Percentiles rank a stretch among this genome's conserved stretches.
These are phyloP conservation scores for Adenanthera pavonina DNA, from an alignment of 306 rosid genomes.

Conservation along the genomic window DNA sequence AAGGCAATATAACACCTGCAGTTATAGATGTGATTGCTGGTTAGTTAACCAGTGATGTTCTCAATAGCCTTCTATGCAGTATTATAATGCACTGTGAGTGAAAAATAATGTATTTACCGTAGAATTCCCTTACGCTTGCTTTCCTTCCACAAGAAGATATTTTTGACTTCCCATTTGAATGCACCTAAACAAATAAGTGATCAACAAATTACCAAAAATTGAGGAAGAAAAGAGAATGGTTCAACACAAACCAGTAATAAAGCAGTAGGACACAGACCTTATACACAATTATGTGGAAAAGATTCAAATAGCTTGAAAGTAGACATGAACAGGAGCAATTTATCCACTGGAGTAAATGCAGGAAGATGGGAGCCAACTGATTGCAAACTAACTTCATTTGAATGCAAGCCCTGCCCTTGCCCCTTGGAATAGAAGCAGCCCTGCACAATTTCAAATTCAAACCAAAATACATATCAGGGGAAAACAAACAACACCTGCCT, in stretches of 20 bases:
- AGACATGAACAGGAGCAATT: conserved; percentile 67
- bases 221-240: conserved; percentile 2
- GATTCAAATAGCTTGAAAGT: conserved; percentile 57
- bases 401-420: conserved; percentile 59
- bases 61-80: background rate
- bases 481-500: background rate
- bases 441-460: conserved; percentile 52
- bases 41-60: background rate
- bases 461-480: background rate
- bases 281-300: conserved; percentile 61
- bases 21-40: conserved; percentile 33
- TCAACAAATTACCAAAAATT: conserved; percentile 19
- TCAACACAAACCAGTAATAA: conserved; percentile 1
- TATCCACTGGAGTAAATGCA: conserved; percentile 67
- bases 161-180: conserved; percentile 51
- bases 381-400: conserved; percentile 73
- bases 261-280: conserved; percentile 54
- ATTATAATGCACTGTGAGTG: conserved; percentile 3
- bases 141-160: conserved; percentile 61
- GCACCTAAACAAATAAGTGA: conserved; percentile 48
- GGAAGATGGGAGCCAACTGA: conserved; percentile 65
- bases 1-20: conserved; percentile 78
- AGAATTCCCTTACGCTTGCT: conserved; percentile 71
- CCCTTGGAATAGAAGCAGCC: conserved; percentile 74
- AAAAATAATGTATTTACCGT: conserved; percentile 45